Evolutionary conservation across 208 protist species (phyloP), one percentile per base, ranked within the genome.

Genomic region (Strigomonas culicis): DNA sequence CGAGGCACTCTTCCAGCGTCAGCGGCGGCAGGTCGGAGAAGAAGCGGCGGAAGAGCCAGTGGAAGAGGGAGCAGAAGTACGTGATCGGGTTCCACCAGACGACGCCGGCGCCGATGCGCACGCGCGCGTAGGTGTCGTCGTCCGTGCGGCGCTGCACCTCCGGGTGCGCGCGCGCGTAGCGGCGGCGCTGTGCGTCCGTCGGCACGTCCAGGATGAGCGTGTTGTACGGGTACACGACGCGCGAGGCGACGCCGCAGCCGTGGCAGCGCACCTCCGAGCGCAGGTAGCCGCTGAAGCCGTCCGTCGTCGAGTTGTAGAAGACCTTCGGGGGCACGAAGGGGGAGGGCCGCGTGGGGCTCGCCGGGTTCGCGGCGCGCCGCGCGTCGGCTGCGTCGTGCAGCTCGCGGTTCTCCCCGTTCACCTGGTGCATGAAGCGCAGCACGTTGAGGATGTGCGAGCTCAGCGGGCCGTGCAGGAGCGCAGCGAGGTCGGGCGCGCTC

Each of bases 1-100:
- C 84, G 11, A 97, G 75, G 65, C 88, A 95, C 75, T 97, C 87
- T 67, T 87, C 68, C 72, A 97, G 76, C 50, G 86, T 94, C 58
- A 94, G 61, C 21, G 80, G 82, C 21, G 34, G 55, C 15, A 58
- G 52, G 24, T 21, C 21, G 28, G 76, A 57, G 8, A 80, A n/a
- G 39, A 41, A 36, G 27, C 51, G 27, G 19, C 41, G 19, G 60
- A 84, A 79, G 61, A 84, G 46, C 11, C 58, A 39, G 31, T 52
- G 56, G 19, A 59, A 25, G 2, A 34, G 57, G n/a, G 31, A 13
- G 55, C 57, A 43, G 41, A 56, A 24, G 57, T 39, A 36, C 28
- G 28, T 66, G n/a, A 92, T 49, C 17, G 79, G 75, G 66, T 83
- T 87, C 67, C 73, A 85, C 82, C 84, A 92, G n/a, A 69, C 63